A percentile compares a stretch with the other conserved stretches of the same genome.
Evolutionary conservation across 306 rosid species (phyloP).

Genomic region (Argentina anserina): DNA sequence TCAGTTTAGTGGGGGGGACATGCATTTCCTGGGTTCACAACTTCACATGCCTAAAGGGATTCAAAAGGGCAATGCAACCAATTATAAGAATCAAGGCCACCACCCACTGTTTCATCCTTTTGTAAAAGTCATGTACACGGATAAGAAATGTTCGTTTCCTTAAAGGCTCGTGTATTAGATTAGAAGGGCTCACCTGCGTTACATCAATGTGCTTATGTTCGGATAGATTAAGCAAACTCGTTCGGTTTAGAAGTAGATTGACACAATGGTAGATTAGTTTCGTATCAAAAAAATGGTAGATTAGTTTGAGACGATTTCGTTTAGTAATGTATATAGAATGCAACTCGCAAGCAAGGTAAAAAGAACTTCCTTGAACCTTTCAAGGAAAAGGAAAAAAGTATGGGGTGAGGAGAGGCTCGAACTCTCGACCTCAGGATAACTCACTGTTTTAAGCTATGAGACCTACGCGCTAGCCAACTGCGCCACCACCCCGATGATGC

Average conservation of each 20-base stretch:
- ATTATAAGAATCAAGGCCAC: background rate
- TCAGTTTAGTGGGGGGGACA: constrained; percentile 8
- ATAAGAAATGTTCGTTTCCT: background rate
- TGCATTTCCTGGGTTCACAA: background rate
- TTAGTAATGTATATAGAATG: too few species aligned
- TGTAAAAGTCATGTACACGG: background rate
- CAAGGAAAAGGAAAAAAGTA: too few species aligned
- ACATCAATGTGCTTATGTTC: too few species aligned
- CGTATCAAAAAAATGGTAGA: too few species aligned
- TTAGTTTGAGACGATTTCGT: too few species aligned
- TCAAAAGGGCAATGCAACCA: background rate
- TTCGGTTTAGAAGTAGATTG: too few species aligned
- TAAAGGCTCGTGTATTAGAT: background rate
- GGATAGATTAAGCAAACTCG: too few species aligned
- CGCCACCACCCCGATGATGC: constrained; percentile 30
- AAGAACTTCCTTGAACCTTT: too few species aligned
- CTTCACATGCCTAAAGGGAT: constrained; percentile 5
- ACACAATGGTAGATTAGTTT: too few species aligned
- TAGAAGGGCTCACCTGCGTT: background rate
- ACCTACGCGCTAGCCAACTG: constrained; percentile 53
- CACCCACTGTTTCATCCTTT: background rate
- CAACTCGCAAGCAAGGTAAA: too few species aligned
- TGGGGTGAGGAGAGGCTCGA: constrained; percentile 55
- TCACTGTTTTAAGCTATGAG: constrained; percentile 24
- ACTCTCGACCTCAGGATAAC: constrained; percentile 35